Percentiles rank a stretch among this genome's conserved stretches.
These are phyloP conservation scores for Cladosporium sp. DNA, from an alignment of 2,329 filamentous ascomycete genomes.

Conservation along the genomic window DNA sequence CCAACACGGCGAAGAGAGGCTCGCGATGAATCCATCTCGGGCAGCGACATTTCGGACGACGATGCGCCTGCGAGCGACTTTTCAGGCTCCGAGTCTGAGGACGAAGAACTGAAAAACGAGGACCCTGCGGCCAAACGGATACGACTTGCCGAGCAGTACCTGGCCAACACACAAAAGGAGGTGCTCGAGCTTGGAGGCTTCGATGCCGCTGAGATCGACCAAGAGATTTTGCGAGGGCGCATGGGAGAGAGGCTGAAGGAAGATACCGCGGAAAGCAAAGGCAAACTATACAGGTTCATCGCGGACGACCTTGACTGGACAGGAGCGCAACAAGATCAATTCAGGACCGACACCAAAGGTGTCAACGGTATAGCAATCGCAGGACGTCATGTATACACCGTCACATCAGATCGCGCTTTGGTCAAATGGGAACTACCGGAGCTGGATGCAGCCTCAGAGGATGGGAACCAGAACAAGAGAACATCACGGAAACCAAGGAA, in stretches of 20 bases:
- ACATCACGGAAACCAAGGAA: conserved; percentile 50
- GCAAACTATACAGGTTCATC: conserved; percentile 78
- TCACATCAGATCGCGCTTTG: conserved; percentile 76
- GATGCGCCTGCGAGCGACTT: conserved; percentile 40
- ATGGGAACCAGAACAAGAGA: conserved; percentile 28
- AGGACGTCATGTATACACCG: conserved; percentile 79
- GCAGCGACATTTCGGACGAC: conserved; percentile 71
- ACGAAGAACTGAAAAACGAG: conserved; percentile 73
- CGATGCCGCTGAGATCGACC: conserved; percentile 88
- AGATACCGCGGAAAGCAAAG: conserved; percentile 88
- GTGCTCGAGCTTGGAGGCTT: conserved; percentile 73
- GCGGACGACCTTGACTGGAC: conserved; percentile 68
- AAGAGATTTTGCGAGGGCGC: conserved; percentile 71
- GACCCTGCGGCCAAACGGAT: conserved; percentile 85
- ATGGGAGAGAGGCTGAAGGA: conserved; percentile 72
- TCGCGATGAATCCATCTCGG: conserved; percentile 78
- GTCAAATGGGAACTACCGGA: conserved; percentile 86
- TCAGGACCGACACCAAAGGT: conserved; percentile 71
- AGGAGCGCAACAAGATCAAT: conserved; percentile 64
- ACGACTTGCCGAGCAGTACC: conserved; percentile 83
- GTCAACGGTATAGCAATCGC: conserved; percentile 77
- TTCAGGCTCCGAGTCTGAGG: conserved; percentile 45
- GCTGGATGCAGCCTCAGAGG: conserved; percentile 4
- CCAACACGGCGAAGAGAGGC: conserved; percentile 41
- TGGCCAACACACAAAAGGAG: conserved; percentile 82